phyloP scores from a whole-genome alignment of 2,329 filamentous ascomycete species.

The Claviceps africana region DNA sequence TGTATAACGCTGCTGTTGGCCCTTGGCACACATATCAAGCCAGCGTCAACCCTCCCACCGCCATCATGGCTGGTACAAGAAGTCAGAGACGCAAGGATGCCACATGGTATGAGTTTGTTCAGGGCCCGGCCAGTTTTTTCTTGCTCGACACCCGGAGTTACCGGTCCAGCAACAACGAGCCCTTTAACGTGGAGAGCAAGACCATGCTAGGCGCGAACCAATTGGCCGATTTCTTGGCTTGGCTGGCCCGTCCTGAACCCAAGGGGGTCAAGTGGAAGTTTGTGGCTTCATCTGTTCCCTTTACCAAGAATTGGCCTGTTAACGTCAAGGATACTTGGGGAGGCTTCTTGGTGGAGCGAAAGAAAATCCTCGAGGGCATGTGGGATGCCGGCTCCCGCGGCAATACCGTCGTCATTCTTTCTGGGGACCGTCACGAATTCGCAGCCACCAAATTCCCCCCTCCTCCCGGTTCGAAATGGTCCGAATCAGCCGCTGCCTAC shows the following conservation, averaged over 20 bases:
- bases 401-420: slow-evolving; percentile 68
- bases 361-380: slow-evolving; percentile 71
- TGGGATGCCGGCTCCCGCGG: slow-evolving; percentile 71
- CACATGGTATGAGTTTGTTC: slow-evolving; percentile 79
- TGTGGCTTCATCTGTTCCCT: slow-evolving; percentile 77
- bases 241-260: slow-evolving; percentile 58
- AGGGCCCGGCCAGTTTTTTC: slow-evolving; percentile 89
- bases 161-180: slow-evolving; percentile 51
- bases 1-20: slow-evolving; percentile 52
- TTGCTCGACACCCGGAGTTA: slow-evolving; percentile 85
- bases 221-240: slow-evolving; percentile 64
- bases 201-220: slow-evolving; percentile 79
- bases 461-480: slow-evolving; percentile 47
- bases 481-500: slow-evolving; percentile 52
- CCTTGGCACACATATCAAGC: slow-evolving; percentile 82
- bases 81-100: slow-evolving; percentile 33
- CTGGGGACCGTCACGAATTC: slow-evolving; percentile 93
- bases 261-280: slow-evolving; percentile 85
- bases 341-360: slow-evolving; percentile 72
- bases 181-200: slow-evolving; percentile 51
- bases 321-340: slow-evolving; percentile 88
- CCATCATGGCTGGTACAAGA: slow-evolving; percentile 33
- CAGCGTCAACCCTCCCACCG: slow-evolving; percentile 63
- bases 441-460: slow-evolving; percentile 69
- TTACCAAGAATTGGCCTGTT: slow-evolving; percentile 94